These are phyloP conservation scores for Diutina siamensis DNA, from an alignment of 1,139 yeast species.

Conservation along the genomic window DNA sequence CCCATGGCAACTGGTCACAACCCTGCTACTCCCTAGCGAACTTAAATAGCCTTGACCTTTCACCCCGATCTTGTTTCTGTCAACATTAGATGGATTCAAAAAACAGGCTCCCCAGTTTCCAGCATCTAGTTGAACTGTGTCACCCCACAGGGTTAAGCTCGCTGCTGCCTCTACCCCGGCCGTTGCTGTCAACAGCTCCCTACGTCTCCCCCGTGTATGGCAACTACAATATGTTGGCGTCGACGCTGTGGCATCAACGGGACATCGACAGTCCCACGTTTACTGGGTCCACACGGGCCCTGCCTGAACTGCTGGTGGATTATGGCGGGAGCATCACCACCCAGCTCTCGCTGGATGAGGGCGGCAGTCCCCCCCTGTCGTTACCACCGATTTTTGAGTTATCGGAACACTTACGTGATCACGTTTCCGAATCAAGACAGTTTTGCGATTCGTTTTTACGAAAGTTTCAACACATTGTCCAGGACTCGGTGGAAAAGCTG, in stretches of 20 bases:
- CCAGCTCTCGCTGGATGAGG: not conserved
- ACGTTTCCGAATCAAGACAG: not conserved
- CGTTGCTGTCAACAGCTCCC: not conserved
- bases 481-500: not conserved
- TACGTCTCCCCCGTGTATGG: not conserved
- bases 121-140: not conserved
- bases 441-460: not conserved
- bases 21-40: not conserved
- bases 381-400: not conserved
- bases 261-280: not conserved
- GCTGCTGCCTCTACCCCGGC: not conserved
- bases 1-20: not conserved
- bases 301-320: not conserved
- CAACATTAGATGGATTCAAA: not conserved
- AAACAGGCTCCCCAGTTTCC: not conserved
- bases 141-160: no score
- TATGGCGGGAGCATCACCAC: not conserved
- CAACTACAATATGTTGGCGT: not conserved
- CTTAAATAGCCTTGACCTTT: not conserved
- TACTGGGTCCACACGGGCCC: not conserved
- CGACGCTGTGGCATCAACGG: not conserved
- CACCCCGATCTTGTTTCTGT: no score
- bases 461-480: slow-evolving; percentile 3
- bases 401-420: not conserved
- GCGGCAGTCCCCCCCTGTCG: not conserved